phyloP scores from a whole-genome alignment of 2,329 filamentous ascomycete species.

The Aspergillus sp. region DNA sequence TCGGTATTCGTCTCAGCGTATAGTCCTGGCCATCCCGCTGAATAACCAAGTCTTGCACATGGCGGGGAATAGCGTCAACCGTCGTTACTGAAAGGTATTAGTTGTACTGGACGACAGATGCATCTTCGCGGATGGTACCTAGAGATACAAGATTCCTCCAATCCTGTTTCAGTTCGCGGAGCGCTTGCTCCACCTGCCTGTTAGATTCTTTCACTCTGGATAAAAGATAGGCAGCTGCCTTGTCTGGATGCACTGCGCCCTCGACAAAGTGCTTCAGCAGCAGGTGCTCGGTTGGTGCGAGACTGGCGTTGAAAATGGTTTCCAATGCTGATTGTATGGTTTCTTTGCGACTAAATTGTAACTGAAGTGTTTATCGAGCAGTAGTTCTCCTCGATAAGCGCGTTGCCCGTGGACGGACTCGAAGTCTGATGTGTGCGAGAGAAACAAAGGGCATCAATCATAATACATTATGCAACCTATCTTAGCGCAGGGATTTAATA shows the following conservation, averaged over 20 bases:
- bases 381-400: no score
- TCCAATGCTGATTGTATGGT: not conserved
- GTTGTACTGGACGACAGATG: not conserved
- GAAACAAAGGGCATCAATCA: no score
- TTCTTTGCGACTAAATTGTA: not conserved
- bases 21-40: not conserved
- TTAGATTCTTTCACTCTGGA: not conserved
- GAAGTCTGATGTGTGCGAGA: no score
- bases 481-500: no score
- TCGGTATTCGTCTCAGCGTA: not conserved
- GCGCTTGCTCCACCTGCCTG: not conserved
- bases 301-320: not conserved
- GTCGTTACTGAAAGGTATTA: not conserved
- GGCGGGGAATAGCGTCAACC: not conserved
- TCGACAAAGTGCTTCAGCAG: not conserved
- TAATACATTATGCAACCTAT: no score
- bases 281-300: not conserved
- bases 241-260: not conserved
- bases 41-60: not conserved
- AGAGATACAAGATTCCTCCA: not conserved
- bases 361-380: no score
- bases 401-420: no score
- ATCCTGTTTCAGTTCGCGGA: not conserved
- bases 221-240: not conserved
- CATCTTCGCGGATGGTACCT: not conserved